Base-by-base conservation (phyloP, 148 eudicot genomes). In the Agrostemma githago region DNA sequence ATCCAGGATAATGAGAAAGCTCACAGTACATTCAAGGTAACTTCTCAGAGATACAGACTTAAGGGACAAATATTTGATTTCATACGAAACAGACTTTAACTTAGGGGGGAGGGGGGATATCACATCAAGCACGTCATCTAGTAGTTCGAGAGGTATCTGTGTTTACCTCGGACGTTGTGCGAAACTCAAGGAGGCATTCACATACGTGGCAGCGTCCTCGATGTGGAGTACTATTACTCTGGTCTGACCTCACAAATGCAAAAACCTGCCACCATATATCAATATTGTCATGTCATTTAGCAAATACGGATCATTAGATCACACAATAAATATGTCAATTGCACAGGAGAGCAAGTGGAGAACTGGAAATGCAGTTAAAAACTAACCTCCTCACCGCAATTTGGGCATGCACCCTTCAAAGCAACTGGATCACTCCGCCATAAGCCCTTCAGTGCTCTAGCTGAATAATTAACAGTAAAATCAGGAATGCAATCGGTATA, bases 321-420 rank as follows among this genome's bases (percentile, higher is more conserved):
- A 66, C 57, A 39, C 40, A 48, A 39, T 42, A 19, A 21, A 64
- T 48, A 21, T 41, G 54, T 38, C 17, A 71, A 15, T 56, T 42
- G 46, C 16, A 16, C 17, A 20, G 62, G n/a, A 42, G 21, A 19
- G 17, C 41, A 19, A 71, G 57, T 42, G 2, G 51, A 46, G 51
- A 46, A 46, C 51, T 6, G 9, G 4, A 60, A 37, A 62, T 6
- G 3, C 16, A 34, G 46, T 14, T 42, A 10, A 76, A 76, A 69
- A 82, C 81, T 78, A 63, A 94, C 97, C 97, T 94, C 97, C 83
- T 94, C 98, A 40, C 97, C 97, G 59, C 98, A 94, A 76, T 83
- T 91, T 34, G 98, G 97, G 86, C 98, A 94, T 39, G 89, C 86
- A 68, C 98, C 97, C 79, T 89, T 91, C 41, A 91, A 48, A 40